Evolutionary conservation across 441 rosid species (phyloP), one percentile per base, ranked within the genome.

Genomic region (Adansonia grandidieri): DNA sequence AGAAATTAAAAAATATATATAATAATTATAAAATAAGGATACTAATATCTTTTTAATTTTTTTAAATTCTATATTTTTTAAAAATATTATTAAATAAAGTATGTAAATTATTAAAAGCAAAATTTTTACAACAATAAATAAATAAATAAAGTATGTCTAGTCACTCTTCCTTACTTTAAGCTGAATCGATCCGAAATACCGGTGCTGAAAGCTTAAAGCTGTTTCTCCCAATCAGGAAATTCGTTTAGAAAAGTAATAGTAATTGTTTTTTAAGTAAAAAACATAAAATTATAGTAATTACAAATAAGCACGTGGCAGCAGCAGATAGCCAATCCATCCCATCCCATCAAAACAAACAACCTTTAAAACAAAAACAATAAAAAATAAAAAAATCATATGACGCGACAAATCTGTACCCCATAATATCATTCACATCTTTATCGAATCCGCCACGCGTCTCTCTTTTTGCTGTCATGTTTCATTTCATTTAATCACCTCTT

Each of bases 391-490:
- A 24, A n/a, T 19, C 19, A 3, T 19, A 19, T 42, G 67, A 58
- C 66, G 20, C 44, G 66, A 73, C 2, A 10, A 14, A 42, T 56
- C 17, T 53, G 17, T 42, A 19, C 28, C 53, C 40, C 40, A 9
- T 71, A 15, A 54, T 54, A 54, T 15, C 13, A 13, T 32, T 42
- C 75, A 42, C 76, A 19, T 40, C 40, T 58, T 42, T 58, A 44
- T 44, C 42, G 54, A 73, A 58, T 73, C 63, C 10, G 63, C 48
- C 75, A 54, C 75, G 75, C 50, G 63, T 72, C 75, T 32, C n/a
- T 32, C 15, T 32, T 71, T 24, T 0, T 53, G 4, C 62, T 53
- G 13, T 71, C 48, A 15, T 57, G 6, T 11, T 19, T 19, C 40
- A 20, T 8, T 24, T 24, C 28, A 24, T 24, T 24, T 24, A 24